These are phyloP conservation scores for Allium fistulosum DNA, from an alignment of 106 monocot genomes.

Conservation along the genomic window DNA sequence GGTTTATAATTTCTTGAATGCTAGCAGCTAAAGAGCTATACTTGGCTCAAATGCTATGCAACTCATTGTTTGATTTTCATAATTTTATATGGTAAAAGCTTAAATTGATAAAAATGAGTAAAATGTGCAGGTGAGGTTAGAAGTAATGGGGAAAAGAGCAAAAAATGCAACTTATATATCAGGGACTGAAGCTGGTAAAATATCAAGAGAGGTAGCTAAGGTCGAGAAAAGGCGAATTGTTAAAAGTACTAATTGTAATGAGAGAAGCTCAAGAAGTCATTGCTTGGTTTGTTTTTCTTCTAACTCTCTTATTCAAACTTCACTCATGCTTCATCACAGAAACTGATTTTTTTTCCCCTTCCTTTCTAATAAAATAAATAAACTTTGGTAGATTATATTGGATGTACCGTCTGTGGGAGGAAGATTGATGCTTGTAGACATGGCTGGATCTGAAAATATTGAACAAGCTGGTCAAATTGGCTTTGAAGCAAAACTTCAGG, in stretches of 20 bases:
- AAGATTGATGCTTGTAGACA: conserved; percentile 97
- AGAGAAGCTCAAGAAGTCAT: conserved; percentile 92
- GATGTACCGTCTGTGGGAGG: conserved; percentile 96
- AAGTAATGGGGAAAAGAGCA: conserved; percentile 93
- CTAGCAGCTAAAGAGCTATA: no score
- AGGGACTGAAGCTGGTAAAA: conserved; percentile 92
- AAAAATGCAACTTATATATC: conserved; percentile 86
- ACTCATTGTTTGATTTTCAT: no score
- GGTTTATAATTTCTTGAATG: no score
- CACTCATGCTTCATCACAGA: not conserved
- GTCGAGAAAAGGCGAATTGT: conserved; percentile 88
- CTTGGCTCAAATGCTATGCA: no score
- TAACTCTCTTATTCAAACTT: not conserved
- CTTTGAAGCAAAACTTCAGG: conserved; percentile 93
- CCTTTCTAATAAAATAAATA: no score
- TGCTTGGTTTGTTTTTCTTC: conserved; percentile 56
- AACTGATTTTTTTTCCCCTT: not conserved
- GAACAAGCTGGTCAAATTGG: conserved; percentile 95
- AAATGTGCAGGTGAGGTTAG: conserved; percentile 53
- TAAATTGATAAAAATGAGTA: not conserved
- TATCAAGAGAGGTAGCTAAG: conserved; percentile 85
- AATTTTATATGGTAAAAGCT: not conserved
- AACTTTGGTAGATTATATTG: conserved; percentile 59
- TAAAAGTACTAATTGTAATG: conserved; percentile 90
- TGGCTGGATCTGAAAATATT: conserved; percentile 98